A percentile compares a stretch with the other conserved stretches of the same genome.
phyloP scores from a whole-genome alignment of 2,329 filamentous ascomycete genomes.

The Penicillium sp. region DNA sequence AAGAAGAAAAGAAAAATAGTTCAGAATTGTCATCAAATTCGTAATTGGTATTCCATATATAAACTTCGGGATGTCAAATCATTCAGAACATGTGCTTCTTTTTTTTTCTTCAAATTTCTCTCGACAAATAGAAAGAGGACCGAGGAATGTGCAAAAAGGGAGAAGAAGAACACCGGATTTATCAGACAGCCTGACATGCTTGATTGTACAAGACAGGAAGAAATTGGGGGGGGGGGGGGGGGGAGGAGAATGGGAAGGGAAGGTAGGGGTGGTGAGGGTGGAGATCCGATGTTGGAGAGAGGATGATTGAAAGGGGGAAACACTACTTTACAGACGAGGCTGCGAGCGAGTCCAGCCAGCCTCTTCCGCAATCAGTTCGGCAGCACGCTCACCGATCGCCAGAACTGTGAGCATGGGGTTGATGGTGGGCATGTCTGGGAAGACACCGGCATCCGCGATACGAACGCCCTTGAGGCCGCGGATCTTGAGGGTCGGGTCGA shows the following conservation, averaged over 20 bases:
- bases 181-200: too few relatives aligned
- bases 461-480: constrained; percentile 66
- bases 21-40: too few relatives aligned
- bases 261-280: background rate
- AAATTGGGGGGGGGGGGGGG: background rate
- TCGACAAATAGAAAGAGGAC: too few relatives aligned
- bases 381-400: constrained; percentile 73
- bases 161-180: too few relatives aligned
- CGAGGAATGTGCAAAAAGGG: too few relatives aligned
- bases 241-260: background rate
- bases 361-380: constrained; percentile 74
- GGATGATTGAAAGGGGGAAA: too few relatives aligned
- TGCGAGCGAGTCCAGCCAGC: constrained; percentile 59
- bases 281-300: background rate
- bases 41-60: too few relatives aligned
- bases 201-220: too few relatives aligned
- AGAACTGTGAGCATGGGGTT: constrained; percentile 90
- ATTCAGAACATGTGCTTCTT: too few relatives aligned
- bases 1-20: too few relatives aligned
- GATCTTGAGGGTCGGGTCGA: constrained; percentile 68
- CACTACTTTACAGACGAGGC: constrained; percentile 45
- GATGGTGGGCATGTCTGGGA: constrained; percentile 78
- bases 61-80: too few relatives aligned
- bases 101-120: too few relatives aligned
- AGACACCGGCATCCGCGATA: constrained; percentile 81